These are phyloP conservation scores for Buddleja alternifolia DNA, from an alignment of 257 asterid species.

Conservation along the genomic window DNA sequence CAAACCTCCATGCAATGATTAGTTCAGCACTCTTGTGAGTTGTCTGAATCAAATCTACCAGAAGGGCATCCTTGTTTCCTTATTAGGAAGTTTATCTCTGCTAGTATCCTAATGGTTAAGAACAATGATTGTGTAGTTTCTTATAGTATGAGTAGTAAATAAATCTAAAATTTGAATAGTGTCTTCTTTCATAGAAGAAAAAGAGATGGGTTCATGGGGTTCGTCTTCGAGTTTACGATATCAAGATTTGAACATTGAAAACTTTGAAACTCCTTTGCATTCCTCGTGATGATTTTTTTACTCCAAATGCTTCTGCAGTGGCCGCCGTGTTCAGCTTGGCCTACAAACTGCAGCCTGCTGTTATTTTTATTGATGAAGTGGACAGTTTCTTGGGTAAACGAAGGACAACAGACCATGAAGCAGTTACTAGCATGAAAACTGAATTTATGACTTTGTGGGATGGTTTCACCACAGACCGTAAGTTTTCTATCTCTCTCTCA, in stretches of 20 bases:
- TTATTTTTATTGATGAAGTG: constrained; percentile 90
- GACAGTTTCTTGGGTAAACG: constrained; percentile 97
- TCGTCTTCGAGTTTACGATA: background rate
- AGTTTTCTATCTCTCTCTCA: constrained; percentile 37
- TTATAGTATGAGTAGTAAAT: background rate
- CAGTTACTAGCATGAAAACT: constrained; percentile 84
- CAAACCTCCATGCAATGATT: too few relatives aligned
- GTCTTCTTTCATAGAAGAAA: background rate
- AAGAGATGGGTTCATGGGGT: background rate
- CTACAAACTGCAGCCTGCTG: constrained; percentile 91
- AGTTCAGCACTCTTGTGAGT: too few relatives aligned
- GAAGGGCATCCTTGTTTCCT: background rate
- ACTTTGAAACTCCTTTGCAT: background rate
- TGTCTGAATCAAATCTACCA: background rate
- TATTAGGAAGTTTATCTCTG: background rate
- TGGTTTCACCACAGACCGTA: constrained; percentile 94
- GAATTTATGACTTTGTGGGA: constrained; percentile 98
- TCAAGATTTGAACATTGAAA: background rate
- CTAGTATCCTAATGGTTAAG: too few relatives aligned
- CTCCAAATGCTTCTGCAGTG: constrained; percentile 48
- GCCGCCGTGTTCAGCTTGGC: constrained; percentile 94
- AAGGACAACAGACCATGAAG: constrained; percentile 78
- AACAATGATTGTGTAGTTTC: background rate
- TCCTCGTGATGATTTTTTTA: constrained; percentile 21
- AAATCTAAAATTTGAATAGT: background rate